Evolutionary conservation across 2,329 filamentous ascomycete species (phyloP), one percentile per base, ranked within the genome.

Genomic region (Epichloe sibirici): DNA sequence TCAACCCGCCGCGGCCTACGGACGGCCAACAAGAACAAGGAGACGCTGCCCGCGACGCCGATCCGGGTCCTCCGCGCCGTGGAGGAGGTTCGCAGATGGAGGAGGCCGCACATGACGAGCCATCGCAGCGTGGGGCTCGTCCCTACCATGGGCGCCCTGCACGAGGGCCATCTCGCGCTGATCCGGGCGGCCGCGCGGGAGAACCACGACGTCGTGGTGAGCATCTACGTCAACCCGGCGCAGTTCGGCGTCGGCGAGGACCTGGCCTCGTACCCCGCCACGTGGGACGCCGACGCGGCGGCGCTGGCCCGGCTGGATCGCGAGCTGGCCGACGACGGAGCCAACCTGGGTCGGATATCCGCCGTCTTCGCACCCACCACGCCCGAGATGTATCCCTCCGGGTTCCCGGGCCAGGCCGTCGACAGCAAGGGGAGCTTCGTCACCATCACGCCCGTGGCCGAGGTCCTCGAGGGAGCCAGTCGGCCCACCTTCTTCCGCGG

Each of bases 111-210:
- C 55, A 71, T 82, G 38, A 70, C 82, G 55, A 76, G 82, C 62
- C 79, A 85, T 60, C 81, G 85, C 53, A 83, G 83, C 45, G 83
- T 98, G 53, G 89, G 86, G 54, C 81, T 98, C 31, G 90, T 98
- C 38, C 93, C 93, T 1, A 98, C 93, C 35, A 97, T 98, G 93
- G 93, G 93, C 57, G 93, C 93, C 48, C 78, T 98, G n/a, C 93
- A 98, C 69, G 79, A 83, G 52, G 93, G 93, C 42, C 93, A 98
- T 70, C 71, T 95, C 49, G 86, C 87, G 3, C 78, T 98, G 23
- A 86, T 95, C 62, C 86, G 88, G 54, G 79, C 83, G 60, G 93
- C 93, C 3, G 90, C 90, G 1, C 74, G 76, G 47, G 88, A 95
- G 62, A 93, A 90, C 70, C 85, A 87, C 58, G 80, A 90, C 60